phyloP scores from a whole-genome alignment of 495 filamentous ascomycete genomes.

The Polyplosphaeria fusca region DNA sequence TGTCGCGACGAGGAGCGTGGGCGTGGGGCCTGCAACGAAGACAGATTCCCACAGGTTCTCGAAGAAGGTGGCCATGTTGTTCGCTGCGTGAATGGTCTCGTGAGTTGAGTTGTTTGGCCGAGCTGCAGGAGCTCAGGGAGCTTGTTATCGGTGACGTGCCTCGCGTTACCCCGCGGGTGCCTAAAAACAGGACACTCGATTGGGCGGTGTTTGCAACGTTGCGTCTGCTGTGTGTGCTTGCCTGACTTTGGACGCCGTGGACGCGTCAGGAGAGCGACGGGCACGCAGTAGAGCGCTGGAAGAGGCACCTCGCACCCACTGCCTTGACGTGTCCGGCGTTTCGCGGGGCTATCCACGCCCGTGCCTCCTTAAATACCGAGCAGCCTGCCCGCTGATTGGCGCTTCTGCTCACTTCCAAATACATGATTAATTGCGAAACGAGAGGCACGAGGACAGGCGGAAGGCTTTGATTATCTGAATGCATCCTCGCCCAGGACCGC shows the following conservation, averaged over 20 bases:
- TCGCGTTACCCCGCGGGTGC: constrained; percentile 13
- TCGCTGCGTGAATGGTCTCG: not conserved
- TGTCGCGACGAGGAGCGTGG: constrained; percentile 81
- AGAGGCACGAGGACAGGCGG: too few species aligned
- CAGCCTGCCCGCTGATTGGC: constrained; percentile 4
- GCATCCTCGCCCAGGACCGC: too few species aligned
- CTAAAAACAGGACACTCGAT: constrained; percentile 22
- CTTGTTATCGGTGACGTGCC: constrained; percentile 26
- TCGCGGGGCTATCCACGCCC: constrained; percentile 19
- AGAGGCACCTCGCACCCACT: not conserved
- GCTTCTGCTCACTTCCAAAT: not conserved
- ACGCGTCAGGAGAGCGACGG: not conserved
- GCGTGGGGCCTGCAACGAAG: constrained; percentile 87
- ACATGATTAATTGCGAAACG: too few species aligned
- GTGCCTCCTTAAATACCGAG: constrained; percentile 1
- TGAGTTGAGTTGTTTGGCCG: not conserved
- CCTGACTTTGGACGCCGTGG: not conserved
- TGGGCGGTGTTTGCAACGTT: constrained; percentile 16
- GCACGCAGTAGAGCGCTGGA: constrained; percentile 4
- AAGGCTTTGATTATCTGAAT: too few species aligned
- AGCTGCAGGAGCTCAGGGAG: not conserved
- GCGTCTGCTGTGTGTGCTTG: constrained; percentile 7
- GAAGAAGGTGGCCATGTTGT: constrained; percentile 74
- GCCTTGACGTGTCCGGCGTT: constrained; percentile 23
- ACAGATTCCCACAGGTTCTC: constrained; percentile 83